A percentile compares a stretch with the other conserved stretches of the same genome.
These are phyloP conservation scores for Dioscorea dumetorum DNA, from an alignment of 106 monocot genomes.

Conservation along the genomic window DNA sequence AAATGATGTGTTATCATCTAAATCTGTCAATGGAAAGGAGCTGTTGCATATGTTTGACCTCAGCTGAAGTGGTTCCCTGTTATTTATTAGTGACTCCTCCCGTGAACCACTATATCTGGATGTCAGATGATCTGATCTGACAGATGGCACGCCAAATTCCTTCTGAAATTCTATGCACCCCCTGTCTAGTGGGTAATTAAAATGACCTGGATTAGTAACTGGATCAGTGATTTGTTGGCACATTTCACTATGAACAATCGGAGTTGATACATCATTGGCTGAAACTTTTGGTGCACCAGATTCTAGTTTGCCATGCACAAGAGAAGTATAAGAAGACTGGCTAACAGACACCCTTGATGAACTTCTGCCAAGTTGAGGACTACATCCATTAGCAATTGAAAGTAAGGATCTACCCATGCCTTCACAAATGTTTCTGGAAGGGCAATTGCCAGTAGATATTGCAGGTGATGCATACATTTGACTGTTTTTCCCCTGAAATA, in stretches of 20 bases:
- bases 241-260: too few relatives aligned
- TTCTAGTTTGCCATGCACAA: constrained; percentile 2
- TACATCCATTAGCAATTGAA: neutral
- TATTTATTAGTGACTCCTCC: neutral
- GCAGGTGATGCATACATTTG: constrained; percentile 5
- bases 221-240: too few relatives aligned
- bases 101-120: too few relatives aligned
- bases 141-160: too few relatives aligned
- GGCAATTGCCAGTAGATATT: neutral
- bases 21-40: constrained; percentile 9
- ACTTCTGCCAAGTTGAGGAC: constrained; percentile 3
- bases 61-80: neutral
- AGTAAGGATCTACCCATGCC: constrained; percentile 3
- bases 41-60: neutral
- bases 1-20: constrained; percentile 2
- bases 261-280: too few relatives aligned
- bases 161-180: too few relatives aligned
- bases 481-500: neutral
- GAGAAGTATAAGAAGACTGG: constrained; percentile 14
- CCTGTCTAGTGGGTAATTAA: too few relatives aligned
- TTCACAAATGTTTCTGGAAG: constrained; percentile 6
- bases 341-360: constrained; percentile 6
- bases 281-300: constrained; percentile 3
- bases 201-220: too few relatives aligned
- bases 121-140: too few relatives aligned